Evolutionary conservation across 2,329 filamentous ascomycete species (phyloP).

Genomic region (Colletotrichum brevisporum): DNA sequence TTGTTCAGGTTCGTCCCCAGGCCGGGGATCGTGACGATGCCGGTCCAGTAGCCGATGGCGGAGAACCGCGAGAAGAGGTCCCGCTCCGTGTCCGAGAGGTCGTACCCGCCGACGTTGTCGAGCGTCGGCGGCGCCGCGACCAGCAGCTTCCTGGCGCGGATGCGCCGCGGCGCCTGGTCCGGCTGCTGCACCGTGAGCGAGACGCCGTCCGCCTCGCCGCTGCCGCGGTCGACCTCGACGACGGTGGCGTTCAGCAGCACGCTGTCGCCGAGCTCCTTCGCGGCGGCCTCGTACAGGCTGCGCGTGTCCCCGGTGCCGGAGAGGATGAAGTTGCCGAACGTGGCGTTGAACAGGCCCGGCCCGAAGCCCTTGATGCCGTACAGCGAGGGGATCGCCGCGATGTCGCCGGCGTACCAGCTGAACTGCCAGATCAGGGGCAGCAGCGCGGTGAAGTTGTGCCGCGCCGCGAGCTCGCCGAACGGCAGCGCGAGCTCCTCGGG

Average conservation of each 20-base stretch:
- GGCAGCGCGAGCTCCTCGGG: slow-evolving; percentile 59
- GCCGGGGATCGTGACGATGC: slow-evolving; percentile 48
- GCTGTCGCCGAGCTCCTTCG: slow-evolving; percentile 46
- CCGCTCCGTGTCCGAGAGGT: slow-evolving; percentile 49
- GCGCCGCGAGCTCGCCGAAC: slow-evolving; percentile 58
- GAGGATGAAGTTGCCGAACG: slow-evolving; percentile 43
- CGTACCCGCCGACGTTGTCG: slow-evolving; percentile 49
- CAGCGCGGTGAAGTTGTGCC: slow-evolving; percentile 55
- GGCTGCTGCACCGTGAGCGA: slow-evolving; percentile 42
- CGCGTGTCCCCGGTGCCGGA: slow-evolving; percentile 44
- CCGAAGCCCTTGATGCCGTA: slow-evolving; percentile 56
- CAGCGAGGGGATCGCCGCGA: slow-evolving; percentile 53
- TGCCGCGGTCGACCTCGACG: slow-evolving; percentile 42
- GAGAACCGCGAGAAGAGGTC: slow-evolving; percentile 52
- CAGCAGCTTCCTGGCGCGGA: slow-evolving; percentile 47
- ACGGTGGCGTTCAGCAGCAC: slow-evolving; percentile 47
- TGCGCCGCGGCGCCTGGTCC: slow-evolving; percentile 14
- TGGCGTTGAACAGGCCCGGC: slow-evolving; percentile 38
- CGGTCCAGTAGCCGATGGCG: slow-evolving; percentile 51
- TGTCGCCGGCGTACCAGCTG: slow-evolving; percentile 55
- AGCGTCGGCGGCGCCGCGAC: slow-evolving; percentile 53
- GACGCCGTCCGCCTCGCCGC: slow-evolving; percentile 44
- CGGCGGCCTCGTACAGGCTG: slow-evolving; percentile 47
- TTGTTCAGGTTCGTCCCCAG: slow-evolving; percentile 45
- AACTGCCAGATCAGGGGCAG: slow-evolving; percentile 51